These are phyloP conservation scores for Ramichloridium luteum DNA, from an alignment of 2,329 filamentous ascomycete species.

Conservation along the genomic window DNA sequence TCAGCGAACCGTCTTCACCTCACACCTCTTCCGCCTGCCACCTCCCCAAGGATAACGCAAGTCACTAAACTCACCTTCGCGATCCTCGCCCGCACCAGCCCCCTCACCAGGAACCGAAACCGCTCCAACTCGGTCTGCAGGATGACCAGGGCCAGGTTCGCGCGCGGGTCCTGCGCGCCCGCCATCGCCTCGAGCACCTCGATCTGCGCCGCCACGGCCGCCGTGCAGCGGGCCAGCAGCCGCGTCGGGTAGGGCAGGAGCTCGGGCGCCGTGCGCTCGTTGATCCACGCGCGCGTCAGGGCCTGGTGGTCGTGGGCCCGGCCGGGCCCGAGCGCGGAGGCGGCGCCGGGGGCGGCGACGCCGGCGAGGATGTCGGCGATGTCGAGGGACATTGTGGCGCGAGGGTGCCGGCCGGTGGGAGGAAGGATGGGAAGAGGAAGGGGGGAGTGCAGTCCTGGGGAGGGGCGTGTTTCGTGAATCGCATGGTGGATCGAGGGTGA, in stretches of 20 bases:
- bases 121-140: constrained; percentile 93
- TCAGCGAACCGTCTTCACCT: too few relatives aligned
- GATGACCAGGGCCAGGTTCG: constrained; percentile 86
- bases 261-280: constrained; percentile 80
- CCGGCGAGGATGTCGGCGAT: constrained; percentile 43
- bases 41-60: not conserved
- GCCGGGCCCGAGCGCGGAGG: not conserved
- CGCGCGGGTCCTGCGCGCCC: constrained; percentile 74
- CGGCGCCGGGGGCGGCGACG: constrained; percentile 32
- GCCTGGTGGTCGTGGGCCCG: constrained; percentile 70
- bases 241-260: constrained; percentile 66
- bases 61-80: constrained; percentile 51
- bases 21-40: not conserved
- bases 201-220: constrained; percentile 26
- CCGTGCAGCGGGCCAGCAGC: constrained; percentile 72
- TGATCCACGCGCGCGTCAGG: constrained; percentile 83
- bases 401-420: not conserved
- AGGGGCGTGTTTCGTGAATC: too few relatives aligned
- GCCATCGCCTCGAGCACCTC: constrained; percentile 46
- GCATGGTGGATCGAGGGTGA: too few relatives aligned
- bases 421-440: constrained; percentile 6
- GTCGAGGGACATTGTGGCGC: constrained; percentile 23
- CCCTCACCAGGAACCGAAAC: constrained; percentile 81
- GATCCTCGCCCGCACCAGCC: constrained; percentile 71
- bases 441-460: constrained; percentile 11